A percentile compares a stretch with the other conserved stretches of the same genome.
These are phyloP conservation scores for Trichoderma arundinaceum DNA, from an alignment of 2,329 filamentous ascomycete genomes.

Conservation along the genomic window DNA sequence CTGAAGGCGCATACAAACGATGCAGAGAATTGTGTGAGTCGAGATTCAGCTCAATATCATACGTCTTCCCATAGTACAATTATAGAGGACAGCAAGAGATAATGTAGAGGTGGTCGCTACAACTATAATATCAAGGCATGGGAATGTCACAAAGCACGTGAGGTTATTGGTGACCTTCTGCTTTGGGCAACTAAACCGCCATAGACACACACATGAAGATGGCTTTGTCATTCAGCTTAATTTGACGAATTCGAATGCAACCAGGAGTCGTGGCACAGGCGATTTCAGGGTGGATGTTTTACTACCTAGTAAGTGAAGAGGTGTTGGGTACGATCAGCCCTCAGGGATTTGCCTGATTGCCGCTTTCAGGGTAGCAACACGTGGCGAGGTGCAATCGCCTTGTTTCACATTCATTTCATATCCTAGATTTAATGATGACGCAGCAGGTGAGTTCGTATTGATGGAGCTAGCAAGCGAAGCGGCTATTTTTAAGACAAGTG, in stretches of 20 bases:
- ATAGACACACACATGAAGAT: too few relatives aligned
- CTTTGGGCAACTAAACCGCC: too few relatives aligned
- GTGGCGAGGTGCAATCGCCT: too few relatives aligned
- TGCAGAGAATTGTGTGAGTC: too few relatives aligned
- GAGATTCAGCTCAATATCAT: too few relatives aligned
- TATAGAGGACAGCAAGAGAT: too few relatives aligned
- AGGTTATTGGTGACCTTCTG: too few relatives aligned
- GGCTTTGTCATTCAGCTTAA: background rate
- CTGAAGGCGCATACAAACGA: background rate
- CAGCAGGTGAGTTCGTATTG: background rate
- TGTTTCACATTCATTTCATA: conserved; percentile 7
- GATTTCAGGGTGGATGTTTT: background rate
- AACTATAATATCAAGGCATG: too few relatives aligned
- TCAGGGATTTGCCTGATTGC: background rate
- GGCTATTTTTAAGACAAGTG: background rate
- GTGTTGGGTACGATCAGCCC: background rate
- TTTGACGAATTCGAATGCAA: background rate
- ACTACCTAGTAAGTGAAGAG: background rate
- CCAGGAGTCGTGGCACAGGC: background rate
- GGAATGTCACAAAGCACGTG: too few relatives aligned
- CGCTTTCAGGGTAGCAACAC: background rate
- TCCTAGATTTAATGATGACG: background rate
- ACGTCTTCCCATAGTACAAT: too few relatives aligned
- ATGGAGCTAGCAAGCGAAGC: background rate
- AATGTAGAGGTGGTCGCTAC: too few relatives aligned